phyloP scores from a whole-genome alignment of 306 rosid species.

The Aeschynomene evenia region DNA sequence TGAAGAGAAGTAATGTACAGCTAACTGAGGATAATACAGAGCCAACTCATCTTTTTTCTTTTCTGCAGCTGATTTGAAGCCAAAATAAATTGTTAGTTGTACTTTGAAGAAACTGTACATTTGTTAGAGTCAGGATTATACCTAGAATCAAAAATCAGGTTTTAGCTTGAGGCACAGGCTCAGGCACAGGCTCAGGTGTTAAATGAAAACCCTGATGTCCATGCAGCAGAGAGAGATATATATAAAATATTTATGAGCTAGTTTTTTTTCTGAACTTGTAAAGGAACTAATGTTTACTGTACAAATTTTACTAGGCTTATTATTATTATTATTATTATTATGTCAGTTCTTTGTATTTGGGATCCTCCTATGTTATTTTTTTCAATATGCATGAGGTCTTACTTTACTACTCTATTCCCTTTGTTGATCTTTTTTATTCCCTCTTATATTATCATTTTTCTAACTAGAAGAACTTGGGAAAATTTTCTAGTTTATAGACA shows the following conservation, averaged over 20 bases:
- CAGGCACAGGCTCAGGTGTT: slow-evolving; percentile 35
- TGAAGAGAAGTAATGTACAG: slow-evolving; percentile 66
- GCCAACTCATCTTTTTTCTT: slow-evolving; percentile 30
- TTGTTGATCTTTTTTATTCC: neutral
- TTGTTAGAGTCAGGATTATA: slow-evolving; percentile 64
- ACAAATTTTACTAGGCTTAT: slow-evolving; percentile 40
- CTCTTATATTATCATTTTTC: neutral
- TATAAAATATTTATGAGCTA: slow-evolving; percentile 36
- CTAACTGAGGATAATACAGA: slow-evolving; percentile 79
- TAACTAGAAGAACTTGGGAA: neutral
- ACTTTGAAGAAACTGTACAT: slow-evolving; percentile 89
- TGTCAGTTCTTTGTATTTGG: slow-evolving; percentile 28
- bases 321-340: too few relatives aligned
- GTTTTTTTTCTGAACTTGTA: slow-evolving; percentile 34
- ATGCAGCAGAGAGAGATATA: slow-evolving; percentile 55
- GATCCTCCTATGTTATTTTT: slow-evolving; percentile 24
- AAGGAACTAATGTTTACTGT: slow-evolving; percentile 37
- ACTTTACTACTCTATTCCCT: neutral
- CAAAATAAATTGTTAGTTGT: slow-evolving; percentile 64
- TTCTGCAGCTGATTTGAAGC: slow-evolving; percentile 42
- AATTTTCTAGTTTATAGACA: neutral
- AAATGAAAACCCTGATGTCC: slow-evolving; percentile 42
- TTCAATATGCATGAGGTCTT: slow-evolving; percentile 29
- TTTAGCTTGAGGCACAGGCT: slow-evolving; percentile 28
- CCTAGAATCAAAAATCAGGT: slow-evolving; percentile 56